Evolutionary conservation across 495 filamentous ascomycete species (phyloP), one percentile per base, ranked within the genome.

Genomic region (Trichocladium uniseriatum): DNA sequence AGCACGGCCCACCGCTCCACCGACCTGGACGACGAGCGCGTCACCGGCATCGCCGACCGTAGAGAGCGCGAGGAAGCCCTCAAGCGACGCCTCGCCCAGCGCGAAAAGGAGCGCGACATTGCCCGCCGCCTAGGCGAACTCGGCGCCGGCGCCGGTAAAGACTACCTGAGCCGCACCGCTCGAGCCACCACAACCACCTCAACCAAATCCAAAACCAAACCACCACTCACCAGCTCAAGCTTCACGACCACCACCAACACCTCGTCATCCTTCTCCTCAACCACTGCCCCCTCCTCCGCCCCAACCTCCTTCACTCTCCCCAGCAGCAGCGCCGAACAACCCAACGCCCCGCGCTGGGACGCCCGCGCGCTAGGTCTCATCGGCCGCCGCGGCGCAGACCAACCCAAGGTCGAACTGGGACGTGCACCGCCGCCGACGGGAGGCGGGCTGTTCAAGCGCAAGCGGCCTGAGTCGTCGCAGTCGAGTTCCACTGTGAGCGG

Each of bases 81-180:
- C 48, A 80, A 83, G 38, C 78, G 82, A 37, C 78, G 81, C 5
- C 73, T 91, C 2, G 81, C 75, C 10, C 80, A 79, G 18, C 75
- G 83, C 45, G 81, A 95, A 59, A 83, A 81, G 51, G 92, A 98
- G 64, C 74, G 81, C 7, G 86, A 94, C 39, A 80, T 97, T 41
- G 82, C 82, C 20, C 78, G 79, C 56, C 81, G 77, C 51, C 75
- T 98, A 5, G 72, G 75, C 2, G 57, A 69, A 32, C 57, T 76
- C 13, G 83, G 84, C 1, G 78, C 74, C 43, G 82, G 83, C 11
- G 74, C 84, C 0, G 89, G 87, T 3, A 79, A 77, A 37, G 84
- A 92, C 45, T 95, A 95, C 68, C 78, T 92, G 66, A 71, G 75
- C n/a, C 54, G 53, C 13, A 47, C 53, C 1, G 52, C 35, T 6